Conservation (phyloP, 805 yeast genomes). For the Candida coquimbonensis region DNA sequence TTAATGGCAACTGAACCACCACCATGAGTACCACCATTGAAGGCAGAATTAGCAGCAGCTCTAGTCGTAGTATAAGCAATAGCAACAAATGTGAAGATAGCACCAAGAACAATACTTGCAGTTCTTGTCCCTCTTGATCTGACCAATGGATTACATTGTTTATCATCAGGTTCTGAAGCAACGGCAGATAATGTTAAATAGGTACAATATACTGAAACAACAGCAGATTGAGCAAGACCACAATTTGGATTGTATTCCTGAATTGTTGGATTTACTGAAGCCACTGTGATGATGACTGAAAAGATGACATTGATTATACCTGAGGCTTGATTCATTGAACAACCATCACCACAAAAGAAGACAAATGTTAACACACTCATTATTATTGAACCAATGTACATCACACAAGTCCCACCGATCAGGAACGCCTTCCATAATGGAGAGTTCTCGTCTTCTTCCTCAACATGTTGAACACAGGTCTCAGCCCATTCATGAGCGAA, state of each 20-base stretch:
- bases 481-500: conserved; percentile 99
- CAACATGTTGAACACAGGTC: conserved; percentile 84
- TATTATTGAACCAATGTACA: conserved; percentile 70
- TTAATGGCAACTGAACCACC: conserved; percentile 30
- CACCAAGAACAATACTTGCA: conserved; percentile 80
- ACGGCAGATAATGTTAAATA: conserved; percentile 89
- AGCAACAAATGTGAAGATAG: conserved; percentile 88
- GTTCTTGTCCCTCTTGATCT: conserved; percentile 88
- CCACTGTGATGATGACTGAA: conserved; percentile 52
- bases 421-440: conserved; percentile 72
- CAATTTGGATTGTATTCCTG: conserved; percentile 94
- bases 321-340: conserved; percentile 86
- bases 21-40: conserved; percentile 35
- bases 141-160: conserved; percentile 82
- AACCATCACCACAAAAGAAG: conserved; percentile 74
- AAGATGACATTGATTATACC: conserved; percentile 70
- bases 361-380: conserved; percentile 77
- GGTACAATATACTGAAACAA: conserved; percentile 92
- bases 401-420: conserved; percentile 77
- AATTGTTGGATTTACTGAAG: conserved; percentile 74
- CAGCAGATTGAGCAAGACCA: conserved; percentile 92
- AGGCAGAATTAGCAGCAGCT: conserved; percentile 81
- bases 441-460: conserved; percentile 58
- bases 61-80: conserved; percentile 96
- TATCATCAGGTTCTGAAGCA: conserved; percentile 94